Evolutionary conservation across 495 filamentous ascomycete species (phyloP).

Genomic region (Amphirosellinia nigrospora): DNA sequence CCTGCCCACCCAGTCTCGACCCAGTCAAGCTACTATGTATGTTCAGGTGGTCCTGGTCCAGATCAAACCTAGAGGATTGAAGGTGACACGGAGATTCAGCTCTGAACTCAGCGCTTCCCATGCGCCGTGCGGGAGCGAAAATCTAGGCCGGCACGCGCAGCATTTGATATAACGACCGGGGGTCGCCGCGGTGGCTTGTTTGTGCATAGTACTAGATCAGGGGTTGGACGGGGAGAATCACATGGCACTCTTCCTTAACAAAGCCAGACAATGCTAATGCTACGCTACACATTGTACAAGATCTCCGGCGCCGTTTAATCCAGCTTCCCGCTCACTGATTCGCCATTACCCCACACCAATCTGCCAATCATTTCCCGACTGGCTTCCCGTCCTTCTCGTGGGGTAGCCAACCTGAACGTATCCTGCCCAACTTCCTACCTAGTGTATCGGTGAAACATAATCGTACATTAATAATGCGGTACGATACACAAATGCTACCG

Average conservation of each 20-base stretch:
- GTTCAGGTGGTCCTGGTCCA: not conserved
- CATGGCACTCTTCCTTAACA: not conserved
- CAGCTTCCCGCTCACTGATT: not conserved
- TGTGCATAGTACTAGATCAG: not conserved
- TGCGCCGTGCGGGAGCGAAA: not conserved
- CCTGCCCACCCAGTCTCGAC: not conserved
- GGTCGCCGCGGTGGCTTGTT: not conserved
- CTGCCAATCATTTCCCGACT: conserved; percentile 4
- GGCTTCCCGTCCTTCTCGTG: conserved; percentile 4
- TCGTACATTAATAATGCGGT: not conserved
- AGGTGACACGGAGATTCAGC: not conserved
- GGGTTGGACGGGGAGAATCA: not conserved
- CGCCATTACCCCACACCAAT: conserved; percentile 2
- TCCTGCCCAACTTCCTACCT: not conserved
- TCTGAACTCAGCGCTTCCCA: not conserved
- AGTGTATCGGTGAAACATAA: not conserved
- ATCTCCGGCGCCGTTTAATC: not conserved
- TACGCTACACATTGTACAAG: not conserved
- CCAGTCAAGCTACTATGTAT: too few species aligned
- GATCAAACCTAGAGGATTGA: not conserved
- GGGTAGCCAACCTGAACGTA: conserved; percentile 3
- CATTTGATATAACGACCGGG: not conserved
- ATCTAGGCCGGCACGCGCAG: not conserved
- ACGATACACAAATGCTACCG: not conserved
- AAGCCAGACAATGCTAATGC: conserved; percentile 9